Evolutionary conservation across 805 yeast species (phyloP).

Genomic region (Brettanomyces naardenensis): DNA sequence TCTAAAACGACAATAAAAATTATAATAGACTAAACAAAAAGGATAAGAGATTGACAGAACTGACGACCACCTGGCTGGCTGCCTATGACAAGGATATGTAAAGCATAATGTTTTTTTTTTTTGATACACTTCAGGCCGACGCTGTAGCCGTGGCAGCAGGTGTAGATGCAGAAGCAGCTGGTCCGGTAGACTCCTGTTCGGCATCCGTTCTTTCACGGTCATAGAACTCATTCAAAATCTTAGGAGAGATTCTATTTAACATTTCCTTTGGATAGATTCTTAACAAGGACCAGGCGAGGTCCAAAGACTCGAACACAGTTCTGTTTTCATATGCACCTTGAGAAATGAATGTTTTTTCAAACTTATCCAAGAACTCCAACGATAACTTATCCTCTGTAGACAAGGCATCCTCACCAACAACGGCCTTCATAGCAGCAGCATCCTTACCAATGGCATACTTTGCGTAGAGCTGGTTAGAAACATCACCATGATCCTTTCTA

Average conservation of each 20-base stretch:
- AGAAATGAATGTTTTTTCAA: constrained; percentile 88
- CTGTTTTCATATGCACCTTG: constrained; percentile 98
- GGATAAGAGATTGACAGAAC: no score
- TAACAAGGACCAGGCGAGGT: constrained; percentile 95
- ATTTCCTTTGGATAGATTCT: constrained; percentile 99
- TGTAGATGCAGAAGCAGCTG: no score
- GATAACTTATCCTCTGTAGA: constrained; percentile 97
- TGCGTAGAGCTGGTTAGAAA: constrained; percentile 96
- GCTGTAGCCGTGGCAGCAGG: background rate
- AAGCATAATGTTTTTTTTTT: no score
- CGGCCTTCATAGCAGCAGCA: constrained; percentile 99
- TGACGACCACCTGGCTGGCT: no score
- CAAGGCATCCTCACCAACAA: constrained; percentile 99
- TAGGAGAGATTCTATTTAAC: constrained; percentile 97
- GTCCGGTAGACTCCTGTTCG: constrained; percentile 32
- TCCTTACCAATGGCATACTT: constrained; percentile 99
- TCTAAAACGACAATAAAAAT: no score
- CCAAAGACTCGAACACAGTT: constrained; percentile 88
- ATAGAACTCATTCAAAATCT: constrained; percentile 90
- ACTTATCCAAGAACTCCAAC: constrained; percentile 94
- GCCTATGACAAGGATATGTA: no score
- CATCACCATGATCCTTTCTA: constrained; percentile 99
- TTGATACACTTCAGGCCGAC: no score
- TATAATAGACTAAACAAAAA: no score
- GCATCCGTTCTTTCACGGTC: constrained; percentile 65